Evolutionary conservation across 2,329 filamentous ascomycete species (phyloP), one percentile per base, ranked within the genome.

Genomic region (Cladosporium sp.): DNA sequence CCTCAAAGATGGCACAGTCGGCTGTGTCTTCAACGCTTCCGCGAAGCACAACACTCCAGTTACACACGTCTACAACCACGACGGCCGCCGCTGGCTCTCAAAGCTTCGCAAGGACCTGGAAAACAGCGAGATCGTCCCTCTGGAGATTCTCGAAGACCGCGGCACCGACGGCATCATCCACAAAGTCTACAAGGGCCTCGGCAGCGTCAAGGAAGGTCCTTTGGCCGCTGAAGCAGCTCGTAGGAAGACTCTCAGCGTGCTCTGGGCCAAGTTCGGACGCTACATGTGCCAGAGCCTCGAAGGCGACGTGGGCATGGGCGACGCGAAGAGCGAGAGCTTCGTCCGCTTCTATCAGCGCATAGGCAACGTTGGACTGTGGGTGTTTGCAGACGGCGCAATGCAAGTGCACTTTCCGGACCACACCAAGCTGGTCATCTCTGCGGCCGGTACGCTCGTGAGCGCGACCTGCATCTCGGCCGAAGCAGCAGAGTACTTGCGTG

Each of bases 391-490:
- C 74, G 91, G 91, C 2, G 90, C 91, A 72, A 84, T 93, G 70
- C 91, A 91, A 82, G 88, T 89, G 80, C 94, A 95, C 79, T 95
- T 95, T 77, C 91, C 91, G 2, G 91, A 95, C 71, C 91, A 95
- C 76, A 94, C 91, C 66, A 95, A 95, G 79, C 86, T 95, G 64
- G 89, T 94, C 14, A 80, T 95, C 29, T 91, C 92, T 66, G 81
- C 89, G 0, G 86, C 89, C 33, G 91, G 90, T n/a, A 87, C 85
- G 1, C 90, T 88, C 83, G 89, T 90, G 70, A 89, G 91, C 74
- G 92, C 93, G 74, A 91, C 91, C 80, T 89, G 91, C 72, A 85
- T 93, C 23, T 87, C 90, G 0, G 81, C 87, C n/a, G 86, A 90
- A 66, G 91, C 90, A 0, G 88, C 90, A 2, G 82, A 86, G 69